A percentile compares a stretch with the other conserved stretches of the same genome.
Conservation (phyloP, 1,139 yeast genomes). For the Zygosaccharomyces sapae region DNA sequence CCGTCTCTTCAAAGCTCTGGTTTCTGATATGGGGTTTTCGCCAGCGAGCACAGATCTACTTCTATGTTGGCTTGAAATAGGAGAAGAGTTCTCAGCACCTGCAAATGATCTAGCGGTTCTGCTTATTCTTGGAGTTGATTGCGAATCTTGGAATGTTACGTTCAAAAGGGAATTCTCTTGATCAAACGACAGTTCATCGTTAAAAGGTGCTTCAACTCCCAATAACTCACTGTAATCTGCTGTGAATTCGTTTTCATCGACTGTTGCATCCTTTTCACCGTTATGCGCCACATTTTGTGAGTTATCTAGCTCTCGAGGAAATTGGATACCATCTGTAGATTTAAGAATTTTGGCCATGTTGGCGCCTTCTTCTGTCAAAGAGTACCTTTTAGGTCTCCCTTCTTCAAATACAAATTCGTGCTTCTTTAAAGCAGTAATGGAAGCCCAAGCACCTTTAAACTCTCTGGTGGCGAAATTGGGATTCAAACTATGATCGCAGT, state of each 20-base stretch:
- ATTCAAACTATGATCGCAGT: conserved; percentile 62
- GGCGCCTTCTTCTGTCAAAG: conserved; percentile 69
- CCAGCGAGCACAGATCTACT: neutral
- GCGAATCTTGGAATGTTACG: conserved; percentile 11
- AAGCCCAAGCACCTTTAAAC: conserved; percentile 75
- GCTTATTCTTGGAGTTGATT: conserved; percentile 8
- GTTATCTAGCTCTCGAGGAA: conserved; percentile 28
- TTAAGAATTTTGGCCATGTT: conserved; percentile 58
- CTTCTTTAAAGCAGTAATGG: conserved; percentile 58
- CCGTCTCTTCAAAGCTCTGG: conserved; percentile 20
- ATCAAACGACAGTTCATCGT: conserved; percentile 2
- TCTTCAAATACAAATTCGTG: conserved; percentile 54
- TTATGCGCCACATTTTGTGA: conserved; percentile 1
- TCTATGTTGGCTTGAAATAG: conserved; percentile 6
- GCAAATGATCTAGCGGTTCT: neutral
- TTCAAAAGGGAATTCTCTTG: conserved; percentile 9
- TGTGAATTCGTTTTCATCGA: conserved; percentile 18
- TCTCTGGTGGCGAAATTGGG: conserved; percentile 58
- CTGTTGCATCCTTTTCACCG: conserved; percentile 7
- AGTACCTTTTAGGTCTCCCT: conserved; percentile 61
- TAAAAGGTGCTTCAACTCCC: conserved; percentile 5
- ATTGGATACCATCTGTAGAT: conserved; percentile 41
- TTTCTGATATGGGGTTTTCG: conserved; percentile 5
- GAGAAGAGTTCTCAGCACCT: conserved; percentile 8
- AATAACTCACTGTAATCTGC: conserved; percentile 26